Base-by-base conservation (phyloP, 2,329 filamentous ascomycete genomes). In the Fonsecaea erecta region DNA sequence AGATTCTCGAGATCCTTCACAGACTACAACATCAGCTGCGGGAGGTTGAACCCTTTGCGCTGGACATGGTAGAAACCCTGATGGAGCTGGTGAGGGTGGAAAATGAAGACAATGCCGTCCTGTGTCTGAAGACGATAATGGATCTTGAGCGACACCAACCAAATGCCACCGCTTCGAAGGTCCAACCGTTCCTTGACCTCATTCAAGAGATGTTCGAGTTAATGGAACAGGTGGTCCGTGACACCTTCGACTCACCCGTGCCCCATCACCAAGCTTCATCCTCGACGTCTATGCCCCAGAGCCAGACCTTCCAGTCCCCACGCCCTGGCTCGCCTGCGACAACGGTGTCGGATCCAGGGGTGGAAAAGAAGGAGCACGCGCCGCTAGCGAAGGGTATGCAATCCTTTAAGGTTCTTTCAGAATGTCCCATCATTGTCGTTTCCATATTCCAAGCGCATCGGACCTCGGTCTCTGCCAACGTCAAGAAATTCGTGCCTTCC, bases 341-440 rank as follows among this genome's bases (percentile, higher is more conserved):
- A 2, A 90, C 92, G 0, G 79, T 75, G 18, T 85, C 89, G 18
- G 95, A 98, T 68, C 85, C 97, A 57, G 92, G 88, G 5, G 85
- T 88, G 14, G 93, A 97, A 72, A 90, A 92, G 73, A 92, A 94
- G 74, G 90, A 93, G 72, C 88, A 87, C 62, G 88, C 93, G 64
- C 90, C 92, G 55, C 79, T 99, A 35, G 82, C 93, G 61, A 96
- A 92, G 78, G 95, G 95, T 32, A 97, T 97, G 92, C 92, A 97
- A 76, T 99, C 95, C 0, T 99, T 99, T 85, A 99, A 98, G 77
- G 94, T 99, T 26, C 85, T 99, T 3, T 93, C 94, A 1, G 95
- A 99, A 77, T 99, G 95, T 72, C 95, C 95, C 0, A 99, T 99
- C 59, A 98, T 99, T 46, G 95, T 99, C 2, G 95, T 99, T 0